Base-by-base conservation (phyloP, 805 yeast genomes). In the Yamadazyma sp. region DNA sequence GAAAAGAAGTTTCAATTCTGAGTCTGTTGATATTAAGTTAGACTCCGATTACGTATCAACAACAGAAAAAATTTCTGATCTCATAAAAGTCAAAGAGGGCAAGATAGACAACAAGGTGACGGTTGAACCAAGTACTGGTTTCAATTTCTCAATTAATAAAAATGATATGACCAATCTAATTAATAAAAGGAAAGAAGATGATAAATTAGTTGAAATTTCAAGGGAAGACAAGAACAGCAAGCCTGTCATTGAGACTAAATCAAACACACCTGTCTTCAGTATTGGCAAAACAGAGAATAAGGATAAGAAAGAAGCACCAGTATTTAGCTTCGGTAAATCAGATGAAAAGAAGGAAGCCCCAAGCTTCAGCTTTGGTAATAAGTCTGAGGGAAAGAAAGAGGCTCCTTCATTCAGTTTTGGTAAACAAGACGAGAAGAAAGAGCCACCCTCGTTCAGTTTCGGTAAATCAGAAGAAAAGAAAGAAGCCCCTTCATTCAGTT, bases 61-160 rank as follows among this genome's bases (percentile, higher is more conserved):
- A 23, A 30, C 55, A 4, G 53, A 59, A 23, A 55, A 50, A 16
- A 23, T 54, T 4, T 50, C 65, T 1, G 51, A 52, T 35, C 39
- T 57, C 8, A 58, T 64, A 28, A 61, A 60, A 36, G 38, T 65
- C 10, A 65, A 62, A 30, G 60, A 55, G 15, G 31, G 38, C 9
- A 13, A 21, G 6, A 34, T 21, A 20, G 23, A 20, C 7, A 32
- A 24, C 1, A 46, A 43, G 14, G 27, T 31, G 2, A 21, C 13
- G 6, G 11, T 41, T 4, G 52, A 52, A 15, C 71, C 71, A 20
- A 62, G 68, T 28, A 50, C 59, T 3, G 70, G 68, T 1, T 65
- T 65, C 48, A 51, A 60, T 23, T 65, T 65, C 36, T 49, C 55
- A 4, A 54, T 62, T 13, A 58, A 59, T 29, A 53, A 55, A 32